Evolutionary conservation across 495 filamentous ascomycete species (phyloP), one percentile per base, ranked within the genome.

Genomic region (Trypethelium eluteriae): DNA sequence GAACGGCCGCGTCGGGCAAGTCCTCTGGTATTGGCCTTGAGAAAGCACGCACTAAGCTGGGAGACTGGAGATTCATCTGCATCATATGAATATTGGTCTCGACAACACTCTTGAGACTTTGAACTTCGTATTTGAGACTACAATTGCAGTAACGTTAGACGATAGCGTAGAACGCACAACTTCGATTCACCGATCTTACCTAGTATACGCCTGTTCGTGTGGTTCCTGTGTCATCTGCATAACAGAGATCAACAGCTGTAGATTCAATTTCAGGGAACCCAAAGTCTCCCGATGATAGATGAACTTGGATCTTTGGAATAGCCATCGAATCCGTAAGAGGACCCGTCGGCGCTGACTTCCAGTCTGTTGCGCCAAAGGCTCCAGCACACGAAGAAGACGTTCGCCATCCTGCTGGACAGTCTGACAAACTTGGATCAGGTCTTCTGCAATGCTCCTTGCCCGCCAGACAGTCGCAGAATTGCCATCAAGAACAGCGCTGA

Each of bases 291-390:
- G 49, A 18, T 53, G 49, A 18, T 53, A 53, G 9, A 53, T 53
- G 49, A 53, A 53, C 49, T 53, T 53, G 7, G 49, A 53, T 18
- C 49, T 53, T 53, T 53, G 49, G 16, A 53, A 53, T 18, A 53
- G 25, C 49, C 49, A 53, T 53, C n/a, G 9, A 18, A 53, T 53
- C n/a, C 49, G 49, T 53, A 53, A 53, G 49, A 53, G 9, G 49
- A 18, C 10, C 5, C 16, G 49, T 53, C 25, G 7, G n/a, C 9
- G 49, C 5, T 53, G 49, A 5, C 5, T 53, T 11, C 10, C 16
- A 53, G 49, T 18, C 16, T 53, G 49, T 5, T 53, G 7, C 16
- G 25, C 49, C 49, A 53, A 5, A 18, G 49, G 49, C 16, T 53
- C 10, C 49, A 53, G 25, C 5, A 18, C 16, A 53, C n/a, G 9